phyloP scores from a whole-genome alignment of 1,139 yeast species.

The Debaryomycetaceae sp. region DNA sequence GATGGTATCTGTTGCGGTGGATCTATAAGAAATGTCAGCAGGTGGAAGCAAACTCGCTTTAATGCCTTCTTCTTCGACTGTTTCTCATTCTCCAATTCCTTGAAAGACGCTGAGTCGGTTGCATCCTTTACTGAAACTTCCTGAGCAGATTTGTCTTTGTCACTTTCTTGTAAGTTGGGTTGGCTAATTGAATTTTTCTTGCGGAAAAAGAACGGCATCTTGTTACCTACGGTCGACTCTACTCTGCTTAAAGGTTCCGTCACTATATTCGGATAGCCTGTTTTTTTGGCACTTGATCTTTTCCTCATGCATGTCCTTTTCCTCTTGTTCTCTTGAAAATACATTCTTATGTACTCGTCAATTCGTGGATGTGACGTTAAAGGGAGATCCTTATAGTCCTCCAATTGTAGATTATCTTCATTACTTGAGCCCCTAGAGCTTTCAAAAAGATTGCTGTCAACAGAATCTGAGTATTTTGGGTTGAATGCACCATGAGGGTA shows the following conservation, averaged over 20 bases:
- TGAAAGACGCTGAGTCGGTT: not conserved
- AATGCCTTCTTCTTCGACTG: conserved; percentile 31
- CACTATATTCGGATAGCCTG: conserved; percentile 3
- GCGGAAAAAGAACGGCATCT: not conserved
- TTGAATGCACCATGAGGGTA: not conserved
- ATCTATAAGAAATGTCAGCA: conserved; percentile 66
- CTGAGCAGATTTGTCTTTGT: not conserved
- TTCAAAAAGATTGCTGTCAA: not conserved
- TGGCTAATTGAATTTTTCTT: not conserved
- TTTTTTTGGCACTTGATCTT: not conserved
- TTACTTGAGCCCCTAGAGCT: not conserved
- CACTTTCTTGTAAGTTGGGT: not conserved
- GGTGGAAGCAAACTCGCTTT: conserved; percentile 69
- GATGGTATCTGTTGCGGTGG: conserved; percentile 74
- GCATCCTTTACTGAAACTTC: not conserved
- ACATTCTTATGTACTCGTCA: conserved; percentile 54
- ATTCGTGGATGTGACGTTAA: conserved; percentile 47
- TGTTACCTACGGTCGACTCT: not conserved
- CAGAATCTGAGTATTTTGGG: not conserved
- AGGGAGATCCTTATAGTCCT: conserved; percentile 1
- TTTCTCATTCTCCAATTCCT: not conserved
- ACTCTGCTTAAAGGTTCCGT: not conserved
- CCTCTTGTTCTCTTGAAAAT: conserved; percentile 28
- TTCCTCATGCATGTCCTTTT: not conserved
- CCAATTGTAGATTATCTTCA: not conserved